These are phyloP conservation scores for Hippophae tibetana DNA, from an alignment of 306 rosid species.

Conservation along the genomic window DNA sequence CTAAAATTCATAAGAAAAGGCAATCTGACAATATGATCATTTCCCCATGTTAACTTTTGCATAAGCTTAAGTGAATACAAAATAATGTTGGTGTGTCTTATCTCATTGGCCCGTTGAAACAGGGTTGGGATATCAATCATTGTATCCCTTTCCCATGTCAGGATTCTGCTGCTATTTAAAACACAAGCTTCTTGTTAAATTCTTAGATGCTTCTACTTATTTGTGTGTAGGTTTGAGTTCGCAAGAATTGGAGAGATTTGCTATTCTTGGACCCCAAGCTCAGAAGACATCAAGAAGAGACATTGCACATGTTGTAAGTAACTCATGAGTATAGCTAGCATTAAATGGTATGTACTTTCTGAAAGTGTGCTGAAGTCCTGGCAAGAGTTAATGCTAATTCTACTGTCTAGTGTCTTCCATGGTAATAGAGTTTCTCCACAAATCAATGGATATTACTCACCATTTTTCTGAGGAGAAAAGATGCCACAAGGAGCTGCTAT, in stretches of 20 bases:
- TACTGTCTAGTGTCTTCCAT: no score
- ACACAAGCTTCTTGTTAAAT: not conserved
- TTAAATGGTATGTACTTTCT: not conserved
- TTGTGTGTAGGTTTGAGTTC: slow-evolving; percentile 49
- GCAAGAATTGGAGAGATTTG: slow-evolving; percentile 70
- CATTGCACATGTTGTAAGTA: slow-evolving; percentile 80
- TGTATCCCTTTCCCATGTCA: not conserved
- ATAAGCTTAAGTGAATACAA: no score
- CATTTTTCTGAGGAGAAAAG: no score
- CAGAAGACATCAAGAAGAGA: slow-evolving; percentile 93
- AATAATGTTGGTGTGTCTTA: no score
- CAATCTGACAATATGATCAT: no score
- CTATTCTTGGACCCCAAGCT: slow-evolving; percentile 58
- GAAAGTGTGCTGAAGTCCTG: not conserved
- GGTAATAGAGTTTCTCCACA: no score
- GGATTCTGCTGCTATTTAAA: not conserved
- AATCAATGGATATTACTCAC: no score
- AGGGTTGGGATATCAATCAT: no score
- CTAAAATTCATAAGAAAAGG: no score
- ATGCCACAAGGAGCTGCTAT: no score
- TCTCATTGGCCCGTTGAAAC: not conserved
- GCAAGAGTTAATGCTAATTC: no score
- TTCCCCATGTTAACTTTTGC: no score
- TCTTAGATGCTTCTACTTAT: not conserved
- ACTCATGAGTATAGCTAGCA: slow-evolving; percentile 4